Base-by-base conservation (phyloP, 2,329 filamentous ascomycete genomes). In the Colletotrichum navitas region DNA sequence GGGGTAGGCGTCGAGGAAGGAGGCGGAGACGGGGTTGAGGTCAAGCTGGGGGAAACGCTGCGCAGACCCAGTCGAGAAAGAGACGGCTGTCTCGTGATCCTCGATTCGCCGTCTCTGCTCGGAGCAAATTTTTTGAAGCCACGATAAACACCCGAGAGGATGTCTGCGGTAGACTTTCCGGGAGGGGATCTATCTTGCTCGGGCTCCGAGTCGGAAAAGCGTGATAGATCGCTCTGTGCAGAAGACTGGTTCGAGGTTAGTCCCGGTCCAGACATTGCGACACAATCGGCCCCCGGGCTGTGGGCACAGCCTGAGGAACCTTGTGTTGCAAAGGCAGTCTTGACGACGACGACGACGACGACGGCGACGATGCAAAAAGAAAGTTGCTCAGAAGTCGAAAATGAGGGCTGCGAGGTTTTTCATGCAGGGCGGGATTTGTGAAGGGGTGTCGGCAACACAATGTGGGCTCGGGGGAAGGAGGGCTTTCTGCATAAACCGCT, bases 71-170 rank as follows among this genome's bases (percentile, higher is more conserved):
- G 76, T 34, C 62, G 66, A 34, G 69, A 72, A 39, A 82, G 82
- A 5, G 86, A 86, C 14, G 84, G 82, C 68, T 84, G 83, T 74
- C 84, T 82, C 24, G 80, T 77, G 39, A 87, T 79, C 74, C 81
- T 84, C 56, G 81, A 75, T 64, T 83, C 79, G 58, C 87, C 83
- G 63, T 85, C 83, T 59, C 82, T 81, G 54, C 77, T 78, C 18
- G 82, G 82, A 8, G 85, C 82, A 54, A 85, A 81, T 75, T 83
- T 87, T 76, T 82, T 85, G 74, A 88, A 81, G 73, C 85, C 85
- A 74, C 86, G 85, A 76, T 87, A 87, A 74, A 87, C 85, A 74
- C 85, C 85, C 56, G 85, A 84, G 65, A 88, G 76, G 70, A 87
- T 79, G 65, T 88, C 85, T 72, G 85, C 82, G 29, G 84, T 76